Evolutionary conservation across 768 basidiomycete species (phyloP).

Genomic region (Suillus hirtellus): DNA sequence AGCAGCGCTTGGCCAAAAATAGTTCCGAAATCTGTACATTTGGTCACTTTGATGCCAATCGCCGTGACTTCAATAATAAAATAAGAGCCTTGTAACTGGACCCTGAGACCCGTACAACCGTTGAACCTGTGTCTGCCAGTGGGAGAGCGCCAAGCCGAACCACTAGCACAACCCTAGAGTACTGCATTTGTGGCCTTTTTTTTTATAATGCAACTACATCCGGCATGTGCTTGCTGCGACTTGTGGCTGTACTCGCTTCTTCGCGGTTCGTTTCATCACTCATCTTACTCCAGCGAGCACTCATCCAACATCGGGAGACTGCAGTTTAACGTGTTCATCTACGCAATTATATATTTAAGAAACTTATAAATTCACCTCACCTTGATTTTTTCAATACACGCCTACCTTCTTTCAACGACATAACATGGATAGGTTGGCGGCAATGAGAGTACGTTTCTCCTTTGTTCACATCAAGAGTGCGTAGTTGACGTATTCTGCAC

Average conservation of each 20-base stretch:
- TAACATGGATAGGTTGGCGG: slow-evolving; percentile 83
- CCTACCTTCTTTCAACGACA: slow-evolving; percentile 34
- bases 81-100: background rate
- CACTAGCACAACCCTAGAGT: background rate
- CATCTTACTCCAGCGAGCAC: slow-evolving; percentile 3
- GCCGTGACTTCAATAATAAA: background rate
- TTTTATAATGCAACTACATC: background rate
- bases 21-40: background rate
- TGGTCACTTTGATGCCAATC: background rate
- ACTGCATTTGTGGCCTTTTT: background rate
- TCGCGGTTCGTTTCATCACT: background rate
- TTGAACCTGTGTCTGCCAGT: background rate
- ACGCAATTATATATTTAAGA: background rate
- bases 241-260: slow-evolving; percentile 2
- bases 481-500: slow-evolving; percentile 12
- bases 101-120: background rate
- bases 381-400: background rate
- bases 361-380: background rate
- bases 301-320: background rate
- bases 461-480: background rate
- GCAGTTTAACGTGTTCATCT: background rate
- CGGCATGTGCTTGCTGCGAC: background rate
- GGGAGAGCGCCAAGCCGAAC: background rate
- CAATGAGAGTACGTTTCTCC: slow-evolving; percentile 63
- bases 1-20: slow-evolving; percentile 43